These are phyloP conservation scores for Naganishia onofrii DNA, from an alignment of 768 basidiomycete genomes.

Conservation along the genomic window DNA sequence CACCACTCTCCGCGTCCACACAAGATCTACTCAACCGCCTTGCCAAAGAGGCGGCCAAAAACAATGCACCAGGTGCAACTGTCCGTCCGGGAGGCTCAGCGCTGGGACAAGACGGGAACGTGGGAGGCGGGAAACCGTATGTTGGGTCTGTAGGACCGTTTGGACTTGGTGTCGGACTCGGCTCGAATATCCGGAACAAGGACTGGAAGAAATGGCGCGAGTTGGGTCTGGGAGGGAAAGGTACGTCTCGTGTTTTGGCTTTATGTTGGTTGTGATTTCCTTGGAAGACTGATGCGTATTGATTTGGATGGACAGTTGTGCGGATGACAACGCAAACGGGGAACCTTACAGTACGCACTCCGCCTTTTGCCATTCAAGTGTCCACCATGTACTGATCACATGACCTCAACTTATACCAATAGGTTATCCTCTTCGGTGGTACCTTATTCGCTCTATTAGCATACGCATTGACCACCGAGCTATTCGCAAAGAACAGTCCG, in stretches of 20 bases:
- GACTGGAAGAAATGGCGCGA: conserved; percentile 48
- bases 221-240: conserved; percentile 47
- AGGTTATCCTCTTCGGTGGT: conserved; percentile 48
- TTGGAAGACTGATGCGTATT: background rate
- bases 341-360: conserved; percentile 38
- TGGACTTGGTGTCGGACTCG: conserved; percentile 48
- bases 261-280: too few species aligned
- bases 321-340: conserved; percentile 49
- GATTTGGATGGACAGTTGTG: conserved; percentile 34
- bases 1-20: conserved; percentile 9
- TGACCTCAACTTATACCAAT: background rate
- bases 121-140: conserved; percentile 12
- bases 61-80: background rate
- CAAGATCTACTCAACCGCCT: conserved; percentile 13
- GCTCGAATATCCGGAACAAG: conserved; percentile 39
- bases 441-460: conserved; percentile 47
- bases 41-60: background rate
- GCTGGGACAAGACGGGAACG: background rate
- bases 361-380: too few species aligned
- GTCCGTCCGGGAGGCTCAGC: background rate
- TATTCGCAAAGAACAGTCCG: conserved; percentile 51
- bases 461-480: conserved; percentile 47
- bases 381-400: too few species aligned
- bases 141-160: conserved; percentile 39
- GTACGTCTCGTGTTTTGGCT: conserved; percentile 28